These are phyloP conservation scores for Wallacemonas sp. DNA, from an alignment of 208 protist genomes.

Conservation along the genomic window DNA sequence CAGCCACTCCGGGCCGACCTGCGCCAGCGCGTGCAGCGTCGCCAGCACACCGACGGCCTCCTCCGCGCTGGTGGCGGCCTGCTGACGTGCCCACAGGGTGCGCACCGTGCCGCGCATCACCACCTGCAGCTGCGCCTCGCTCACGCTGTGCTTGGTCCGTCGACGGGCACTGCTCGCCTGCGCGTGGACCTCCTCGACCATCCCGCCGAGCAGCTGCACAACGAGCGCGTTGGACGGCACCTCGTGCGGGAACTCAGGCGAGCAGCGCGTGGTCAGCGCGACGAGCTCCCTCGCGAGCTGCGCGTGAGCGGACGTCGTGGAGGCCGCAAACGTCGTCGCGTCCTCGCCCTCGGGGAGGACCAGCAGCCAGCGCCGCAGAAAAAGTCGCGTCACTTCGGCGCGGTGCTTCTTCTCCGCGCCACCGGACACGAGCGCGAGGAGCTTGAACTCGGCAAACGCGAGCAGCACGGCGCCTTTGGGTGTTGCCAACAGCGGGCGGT, in stretches of 20 bases:
- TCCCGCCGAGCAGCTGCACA: slow-evolving; percentile 57
- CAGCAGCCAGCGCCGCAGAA: slow-evolving; percentile 69
- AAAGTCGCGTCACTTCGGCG: slow-evolving; percentile 54
- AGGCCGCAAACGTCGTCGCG: slow-evolving; percentile 20
- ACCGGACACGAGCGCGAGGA: slow-evolving; percentile 44
- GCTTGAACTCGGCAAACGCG: slow-evolving; percentile 63
- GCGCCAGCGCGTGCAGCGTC: slow-evolving; percentile 53
- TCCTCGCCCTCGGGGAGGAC: slow-evolving; percentile 36
- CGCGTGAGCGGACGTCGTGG: slow-evolving; percentile 22
- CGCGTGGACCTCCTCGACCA: slow-evolving; percentile 34
- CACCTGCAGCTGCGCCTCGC: slow-evolving; percentile 45
- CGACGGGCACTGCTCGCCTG: slow-evolving; percentile 22
- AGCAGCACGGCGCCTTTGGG: slow-evolving; percentile 45
- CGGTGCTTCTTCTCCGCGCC: slow-evolving; percentile 35
- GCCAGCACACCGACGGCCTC: slow-evolving; percentile 59
- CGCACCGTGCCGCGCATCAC: slow-evolving; percentile 58
- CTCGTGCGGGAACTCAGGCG: slow-evolving; percentile 66
- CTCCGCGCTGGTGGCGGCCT: slow-evolving; percentile 37
- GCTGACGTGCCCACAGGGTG: slow-evolving; percentile 62
- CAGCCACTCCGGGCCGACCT: slow-evolving; percentile 53
- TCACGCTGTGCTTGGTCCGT: slow-evolving; percentile 23
- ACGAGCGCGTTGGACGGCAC: slow-evolving; percentile 47
- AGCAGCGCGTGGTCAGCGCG: slow-evolving; percentile 36
- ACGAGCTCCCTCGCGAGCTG: slow-evolving; percentile 60
- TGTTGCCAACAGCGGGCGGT: slow-evolving; percentile 34